Evolutionary conservation across 2,329 filamentous ascomycete genomes (phyloP).

Genomic region (Byssothecium circinans): DNA sequence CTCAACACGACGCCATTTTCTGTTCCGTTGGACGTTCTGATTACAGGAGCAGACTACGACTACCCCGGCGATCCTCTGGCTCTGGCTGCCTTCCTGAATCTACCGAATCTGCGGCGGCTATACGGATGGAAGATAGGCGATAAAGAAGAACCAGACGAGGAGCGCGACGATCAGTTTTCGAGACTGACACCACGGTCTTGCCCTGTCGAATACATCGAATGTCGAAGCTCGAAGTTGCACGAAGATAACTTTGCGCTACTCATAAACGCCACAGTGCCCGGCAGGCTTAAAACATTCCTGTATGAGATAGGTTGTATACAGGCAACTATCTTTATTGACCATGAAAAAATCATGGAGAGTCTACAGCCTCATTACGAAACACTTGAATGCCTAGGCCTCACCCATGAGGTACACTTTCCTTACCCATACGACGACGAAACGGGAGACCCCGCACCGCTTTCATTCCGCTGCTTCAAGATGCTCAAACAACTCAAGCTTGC

Average conservation of each 20-base stretch:
- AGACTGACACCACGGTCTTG: not conserved
- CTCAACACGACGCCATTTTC: no score
- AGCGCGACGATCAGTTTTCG: not conserved
- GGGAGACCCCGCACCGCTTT: not conserved
- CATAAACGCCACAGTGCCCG: constrained; percentile 7
- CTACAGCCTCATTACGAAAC: constrained; percentile 4
- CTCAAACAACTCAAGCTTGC: constrained; percentile 9
- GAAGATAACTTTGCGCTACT: not conserved
- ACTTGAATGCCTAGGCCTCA: constrained; percentile 3
- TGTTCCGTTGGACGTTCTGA: not conserved
- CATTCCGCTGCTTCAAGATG: constrained; percentile 2
- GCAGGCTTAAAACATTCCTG: constrained; percentile 11
- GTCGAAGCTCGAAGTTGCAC: not conserved
- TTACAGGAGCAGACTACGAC: not conserved
- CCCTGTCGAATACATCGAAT: not conserved
- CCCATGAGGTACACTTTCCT: constrained; percentile 2
- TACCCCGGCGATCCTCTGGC: not conserved
- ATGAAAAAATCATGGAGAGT: constrained; percentile 5
- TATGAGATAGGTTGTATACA: constrained; percentile 8
- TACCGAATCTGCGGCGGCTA: constrained; percentile 4
- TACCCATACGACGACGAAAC: constrained; percentile 1
- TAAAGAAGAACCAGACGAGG: not conserved
- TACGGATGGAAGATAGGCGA: constrained; percentile 7
- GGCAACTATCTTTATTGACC: not conserved
- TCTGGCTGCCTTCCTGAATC: constrained; percentile 1